Evolutionary conservation across 257 asterid genomes (phyloP).

Genomic region (Solanum sejunctum): DNA sequence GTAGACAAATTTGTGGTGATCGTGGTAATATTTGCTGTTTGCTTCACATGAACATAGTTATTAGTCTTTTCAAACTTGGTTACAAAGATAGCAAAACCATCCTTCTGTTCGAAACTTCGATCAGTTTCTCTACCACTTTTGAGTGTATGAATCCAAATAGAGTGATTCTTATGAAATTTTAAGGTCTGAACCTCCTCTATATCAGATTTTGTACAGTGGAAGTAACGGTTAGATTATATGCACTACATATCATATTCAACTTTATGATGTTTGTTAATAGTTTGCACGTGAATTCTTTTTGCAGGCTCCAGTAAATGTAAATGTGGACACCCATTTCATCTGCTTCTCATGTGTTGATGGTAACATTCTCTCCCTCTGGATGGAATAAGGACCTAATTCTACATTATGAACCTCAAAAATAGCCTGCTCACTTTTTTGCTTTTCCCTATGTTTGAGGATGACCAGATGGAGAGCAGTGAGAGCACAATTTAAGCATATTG

Average conservation of each 20-base stretch:
- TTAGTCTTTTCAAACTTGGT: background rate
- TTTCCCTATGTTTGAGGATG: background rate
- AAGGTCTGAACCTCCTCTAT: background rate
- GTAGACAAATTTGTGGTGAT: background rate
- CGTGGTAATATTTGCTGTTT: background rate
- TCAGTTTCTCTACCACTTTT: background rate
- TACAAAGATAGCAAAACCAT: background rate
- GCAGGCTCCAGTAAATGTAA: conserved; percentile 62
- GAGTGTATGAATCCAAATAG: background rate
- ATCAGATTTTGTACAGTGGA: background rate
- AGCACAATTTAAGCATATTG: too few relatives aligned
- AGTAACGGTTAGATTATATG: background rate
- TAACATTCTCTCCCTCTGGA: background rate
- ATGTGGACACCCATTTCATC: conserved; percentile 75
- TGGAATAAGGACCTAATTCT: background rate
- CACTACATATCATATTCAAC: background rate
- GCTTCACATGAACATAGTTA: background rate
- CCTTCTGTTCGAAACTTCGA: background rate
- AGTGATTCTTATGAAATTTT: background rate
- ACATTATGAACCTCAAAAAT: background rate
- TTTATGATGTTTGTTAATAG: background rate
- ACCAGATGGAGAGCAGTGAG: background rate
- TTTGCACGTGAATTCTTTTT: background rate
- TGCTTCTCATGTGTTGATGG: conserved; percentile 33
- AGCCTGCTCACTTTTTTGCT: too few relatives aligned